Evolutionary conservation across 2,329 filamentous ascomycete species (phyloP).

Genomic region (Trichoderma sp.): DNA sequence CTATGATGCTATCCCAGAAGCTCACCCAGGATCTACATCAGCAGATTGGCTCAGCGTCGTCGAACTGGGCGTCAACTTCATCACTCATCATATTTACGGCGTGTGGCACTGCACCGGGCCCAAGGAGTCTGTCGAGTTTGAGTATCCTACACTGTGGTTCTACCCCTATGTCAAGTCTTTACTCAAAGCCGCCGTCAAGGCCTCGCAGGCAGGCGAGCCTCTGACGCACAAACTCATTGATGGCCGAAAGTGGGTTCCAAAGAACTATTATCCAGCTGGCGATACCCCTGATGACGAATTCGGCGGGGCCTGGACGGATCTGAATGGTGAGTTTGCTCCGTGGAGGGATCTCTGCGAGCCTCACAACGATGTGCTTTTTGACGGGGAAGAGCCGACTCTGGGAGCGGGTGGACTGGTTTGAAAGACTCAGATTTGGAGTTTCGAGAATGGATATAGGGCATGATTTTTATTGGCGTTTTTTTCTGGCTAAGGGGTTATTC

Average conservation of each 20-base stretch:
- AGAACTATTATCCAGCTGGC: conserved; percentile 28
- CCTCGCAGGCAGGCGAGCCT: conserved; percentile 33
- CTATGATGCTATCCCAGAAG: conserved; percentile 38
- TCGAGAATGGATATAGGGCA: background rate
- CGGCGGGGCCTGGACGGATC: conserved; percentile 36
- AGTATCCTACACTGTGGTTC: conserved; percentile 47
- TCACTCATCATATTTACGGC: conserved; percentile 44
- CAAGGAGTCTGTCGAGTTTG: conserved; percentile 40
- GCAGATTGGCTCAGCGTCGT: conserved; percentile 40
- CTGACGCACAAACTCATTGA: conserved; percentile 39
- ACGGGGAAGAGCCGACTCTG: conserved; percentile 30
- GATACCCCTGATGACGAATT: conserved; percentile 29
- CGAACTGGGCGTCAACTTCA: conserved; percentile 44
- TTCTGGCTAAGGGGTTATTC: background rate
- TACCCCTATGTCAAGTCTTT: conserved; percentile 41
- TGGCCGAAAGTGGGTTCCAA: conserved; percentile 39
- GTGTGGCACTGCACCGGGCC: conserved; percentile 47
- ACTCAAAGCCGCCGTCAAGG: conserved; percentile 37
- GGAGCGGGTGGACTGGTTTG: background rate
- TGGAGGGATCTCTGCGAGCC: conserved; percentile 38
- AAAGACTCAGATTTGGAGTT: background rate
- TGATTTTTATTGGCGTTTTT: background rate
- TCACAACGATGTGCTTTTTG: conserved; percentile 34
- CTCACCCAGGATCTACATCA: conserved; percentile 36
- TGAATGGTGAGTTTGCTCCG: conserved; percentile 34